Percentiles rank a stretch among this genome's conserved stretches.
These are phyloP conservation scores for Ophiostoma ulmi DNA, from an alignment of 2,329 filamentous ascomycete genomes.

Conservation along the genomic window DNA sequence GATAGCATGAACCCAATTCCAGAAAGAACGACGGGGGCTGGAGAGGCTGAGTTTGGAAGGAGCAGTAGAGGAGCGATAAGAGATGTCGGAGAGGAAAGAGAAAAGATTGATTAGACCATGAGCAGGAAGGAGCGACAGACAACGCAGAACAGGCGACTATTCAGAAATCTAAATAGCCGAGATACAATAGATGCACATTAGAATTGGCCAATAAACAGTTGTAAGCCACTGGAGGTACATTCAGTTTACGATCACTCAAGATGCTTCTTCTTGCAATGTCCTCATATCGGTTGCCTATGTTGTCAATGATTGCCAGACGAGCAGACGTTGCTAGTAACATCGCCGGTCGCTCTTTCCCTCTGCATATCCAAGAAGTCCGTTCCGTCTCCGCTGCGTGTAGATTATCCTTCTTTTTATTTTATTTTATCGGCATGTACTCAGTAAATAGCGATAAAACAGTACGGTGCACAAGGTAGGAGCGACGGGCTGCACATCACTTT, in stretches of 20 bases:
- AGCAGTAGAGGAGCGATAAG: not conserved
- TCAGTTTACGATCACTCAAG: not conserved
- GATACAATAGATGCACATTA: not conserved
- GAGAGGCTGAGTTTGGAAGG: slow-evolving; percentile 1
- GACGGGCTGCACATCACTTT: not conserved
- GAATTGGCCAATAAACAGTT: not conserved
- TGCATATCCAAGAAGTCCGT: not conserved
- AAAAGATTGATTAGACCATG: not conserved
- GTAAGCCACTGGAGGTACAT: not conserved
- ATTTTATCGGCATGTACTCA: not conserved
- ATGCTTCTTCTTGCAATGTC: too few relatives aligned
- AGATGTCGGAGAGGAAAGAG: not conserved
- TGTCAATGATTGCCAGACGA: not conserved
- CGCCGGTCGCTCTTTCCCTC: not conserved
- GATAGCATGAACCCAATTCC: not conserved
- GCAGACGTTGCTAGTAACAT: not conserved
- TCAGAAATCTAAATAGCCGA: not conserved
- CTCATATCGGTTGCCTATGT: not conserved
- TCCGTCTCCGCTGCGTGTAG: not conserved
- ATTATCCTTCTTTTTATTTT: not conserved
- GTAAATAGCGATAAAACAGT: not conserved
- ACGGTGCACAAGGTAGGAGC: not conserved
- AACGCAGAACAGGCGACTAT: not conserved
- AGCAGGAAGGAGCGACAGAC: not conserved
- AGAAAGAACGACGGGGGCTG: not conserved